Base-by-base conservation (phyloP, 306 rosid genomes). In the Cucumis cinereus region DNA sequence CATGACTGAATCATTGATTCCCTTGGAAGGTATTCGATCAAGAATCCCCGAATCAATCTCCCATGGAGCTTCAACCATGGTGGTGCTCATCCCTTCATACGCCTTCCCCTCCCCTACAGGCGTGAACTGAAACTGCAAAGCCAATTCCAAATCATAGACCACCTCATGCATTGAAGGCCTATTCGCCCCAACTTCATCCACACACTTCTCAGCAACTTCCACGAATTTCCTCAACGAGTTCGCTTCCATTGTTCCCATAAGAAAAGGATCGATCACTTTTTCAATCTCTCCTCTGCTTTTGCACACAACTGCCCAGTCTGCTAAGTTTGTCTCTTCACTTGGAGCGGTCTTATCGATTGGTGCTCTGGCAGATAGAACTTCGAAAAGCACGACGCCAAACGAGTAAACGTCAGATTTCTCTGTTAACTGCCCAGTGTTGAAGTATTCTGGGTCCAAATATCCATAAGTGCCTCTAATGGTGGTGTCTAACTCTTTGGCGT, bases 141-240 rank as follows among this genome's bases (percentile, higher is more conserved):
- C 77, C 47, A 70, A 30, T 30, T 59, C 40, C 55, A 71, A 69
- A 17, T 71, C 61, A 20, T 64, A 71, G 50, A 56, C 54, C 5
- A 79, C 77, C 4, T 72, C 78, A 10, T n/a, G 49, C 82, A 79
- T 71, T 15, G n/a, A 63, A 19, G 80, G 80, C 38, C 80, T 54
- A 50, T 77, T 73, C 4, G 33, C 41, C 28, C 67, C 66, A 41
- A 13, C 10, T 13, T 20, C 40, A 10, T 53, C 30, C 54, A 67
- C 41, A 33, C 80, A 77, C 35, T 33, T 77, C 30, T 6, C n/a
- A 3, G 80, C 80, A 28, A 47, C 33, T 30, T 77, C 75, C 15
- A 66, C 26, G 5, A 67, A 66, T 36, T 19, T 68, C 7, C 56
- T 77, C 75, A 77, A 26, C 15, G 74, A 77, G n/a, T 19, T 23